Evolutionary conservation across 371 early-diverging fungal species (phyloP), one percentile per base, ranked within the genome.

Genomic region (Mucor saturninus): DNA sequence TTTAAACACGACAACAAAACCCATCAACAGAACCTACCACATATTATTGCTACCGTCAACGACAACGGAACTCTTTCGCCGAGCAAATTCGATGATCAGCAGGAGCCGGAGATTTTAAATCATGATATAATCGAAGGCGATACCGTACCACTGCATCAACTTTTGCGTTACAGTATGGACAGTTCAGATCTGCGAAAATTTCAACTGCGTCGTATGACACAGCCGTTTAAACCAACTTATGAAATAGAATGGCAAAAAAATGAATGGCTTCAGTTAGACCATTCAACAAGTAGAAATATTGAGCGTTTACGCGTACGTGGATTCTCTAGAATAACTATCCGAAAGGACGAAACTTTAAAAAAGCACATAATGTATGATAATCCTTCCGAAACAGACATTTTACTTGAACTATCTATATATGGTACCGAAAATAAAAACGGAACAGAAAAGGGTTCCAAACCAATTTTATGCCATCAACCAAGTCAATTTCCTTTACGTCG

Each of bases 191-290:
- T n/a, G 43, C 61, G 48, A 10, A 57, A 35, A 8, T 69, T 58
- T 49, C 49, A 61, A 15, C 48, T 43, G 10, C 56, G 59, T 5
- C 56, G 61, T 30, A 10, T 61, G n/a, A 29, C 54, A 21, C 43
- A 51, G n/a, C 69, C 64, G 8, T 46, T 56, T 14, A 26, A 40
- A 8, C 54, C 61, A 5, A 43, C 53, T 5, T 69, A 69, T 45
- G 69, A 69, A 49, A 55, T 69, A 14, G 62, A 69, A 51, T 61
- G 65, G 65, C 58, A 69, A 58, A 54, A 65, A 26, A 60, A 64
- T 14, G 61, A 69, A 54, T 69, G 69, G 69, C 26, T 69, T 9
- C 65, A 53, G 13, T n/a, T 69, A 2, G 62, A 69, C 11, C 1
- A 32, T 0, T 11, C 49, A 4, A 65, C 69, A 14, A 65, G 31